phyloP scores from a whole-genome alignment of 805 yeast genomes.

The Candida manassasensis region DNA sequence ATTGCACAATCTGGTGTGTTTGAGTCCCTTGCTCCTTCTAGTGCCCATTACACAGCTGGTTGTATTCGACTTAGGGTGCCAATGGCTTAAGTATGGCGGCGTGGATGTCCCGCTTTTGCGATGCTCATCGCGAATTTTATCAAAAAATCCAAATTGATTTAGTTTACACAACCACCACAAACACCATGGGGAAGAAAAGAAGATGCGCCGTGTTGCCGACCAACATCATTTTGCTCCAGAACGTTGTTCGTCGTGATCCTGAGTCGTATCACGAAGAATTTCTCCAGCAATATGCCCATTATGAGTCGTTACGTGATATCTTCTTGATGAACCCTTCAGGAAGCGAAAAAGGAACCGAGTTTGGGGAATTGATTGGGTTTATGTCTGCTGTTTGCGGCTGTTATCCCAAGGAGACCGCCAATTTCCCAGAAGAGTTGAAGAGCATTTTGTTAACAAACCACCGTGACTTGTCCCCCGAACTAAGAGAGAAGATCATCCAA shows the following conservation, averaged over 20 bases:
- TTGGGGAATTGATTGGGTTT: conserved; percentile 82
- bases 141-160: too few relatives aligned
- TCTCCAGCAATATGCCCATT: conserved; percentile 86
- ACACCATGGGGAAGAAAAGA: conserved; percentile 72
- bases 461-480: conserved; percentile 73
- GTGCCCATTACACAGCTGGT: too few relatives aligned
- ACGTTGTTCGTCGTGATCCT: conserved; percentile 90
- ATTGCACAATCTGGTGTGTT: too few relatives aligned
- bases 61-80: too few relatives aligned
- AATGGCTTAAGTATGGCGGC: too few relatives aligned
- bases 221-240: conserved; percentile 86
- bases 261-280: conserved; percentile 93
- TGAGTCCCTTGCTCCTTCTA: too few relatives aligned
- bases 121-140: too few relatives aligned
- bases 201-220: conserved; percentile 93
- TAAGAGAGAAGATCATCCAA: conserved; percentile 87
- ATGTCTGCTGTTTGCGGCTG: conserved; percentile 88
- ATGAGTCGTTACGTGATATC: conserved; percentile 85
- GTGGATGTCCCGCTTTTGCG: too few relatives aligned
- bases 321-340: conserved; percentile 66
- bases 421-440: conserved; percentile 78
- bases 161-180: neutral
- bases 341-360: conserved; percentile 53
- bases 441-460: conserved; percentile 69
- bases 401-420: conserved; percentile 82